phyloP scores from a whole-genome alignment of 805 yeast species.

The Lipomyces yamanashiensis region DNA sequence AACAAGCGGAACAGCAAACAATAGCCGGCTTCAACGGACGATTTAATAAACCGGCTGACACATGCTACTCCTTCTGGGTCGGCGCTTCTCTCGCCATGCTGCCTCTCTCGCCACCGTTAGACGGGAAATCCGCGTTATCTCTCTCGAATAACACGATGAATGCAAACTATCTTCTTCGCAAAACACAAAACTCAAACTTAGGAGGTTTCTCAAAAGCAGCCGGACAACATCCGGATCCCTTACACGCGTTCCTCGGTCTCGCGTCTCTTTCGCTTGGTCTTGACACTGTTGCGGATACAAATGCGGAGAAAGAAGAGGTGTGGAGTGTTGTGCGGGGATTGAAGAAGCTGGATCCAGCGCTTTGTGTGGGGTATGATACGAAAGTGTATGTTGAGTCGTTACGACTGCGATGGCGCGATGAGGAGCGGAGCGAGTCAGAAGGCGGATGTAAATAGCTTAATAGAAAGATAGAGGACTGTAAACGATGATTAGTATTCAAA shows the following conservation, averaged over 20 bases:
- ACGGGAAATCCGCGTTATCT: too few species aligned
- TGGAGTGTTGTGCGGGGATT: constrained; percentile 4
- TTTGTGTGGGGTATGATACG: constrained; percentile 18
- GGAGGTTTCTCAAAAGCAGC: constrained; percentile 38
- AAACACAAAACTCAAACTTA: constrained; percentile 26
- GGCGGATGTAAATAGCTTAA: neutral
- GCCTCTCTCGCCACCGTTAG: neutral
- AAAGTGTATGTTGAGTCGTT: constrained; percentile 8
- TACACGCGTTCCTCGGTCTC: constrained; percentile 38
- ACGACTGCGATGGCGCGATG: constrained; percentile 19
- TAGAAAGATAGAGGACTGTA: neutral
- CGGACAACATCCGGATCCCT: constrained; percentile 36
- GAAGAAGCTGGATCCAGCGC: constrained; percentile 26
- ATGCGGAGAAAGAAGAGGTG: neutral
- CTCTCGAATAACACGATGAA: neutral
- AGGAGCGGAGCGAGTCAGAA: neutral
- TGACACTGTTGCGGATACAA: constrained; percentile 3
- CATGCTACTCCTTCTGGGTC: constrained; percentile 99
- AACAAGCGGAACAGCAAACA: neutral
- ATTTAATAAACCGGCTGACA: constrained; percentile 94
- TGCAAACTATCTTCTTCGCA: constrained; percentile 17
- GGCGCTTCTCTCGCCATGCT: constrained; percentile 36
- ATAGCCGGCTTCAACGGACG: constrained; percentile 67
- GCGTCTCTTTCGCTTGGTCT: constrained; percentile 30
- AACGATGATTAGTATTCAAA: too few species aligned